Evolutionary conservation across 441 rosid genomes (phyloP).

Genomic region (Populus trichocarpa): DNA sequence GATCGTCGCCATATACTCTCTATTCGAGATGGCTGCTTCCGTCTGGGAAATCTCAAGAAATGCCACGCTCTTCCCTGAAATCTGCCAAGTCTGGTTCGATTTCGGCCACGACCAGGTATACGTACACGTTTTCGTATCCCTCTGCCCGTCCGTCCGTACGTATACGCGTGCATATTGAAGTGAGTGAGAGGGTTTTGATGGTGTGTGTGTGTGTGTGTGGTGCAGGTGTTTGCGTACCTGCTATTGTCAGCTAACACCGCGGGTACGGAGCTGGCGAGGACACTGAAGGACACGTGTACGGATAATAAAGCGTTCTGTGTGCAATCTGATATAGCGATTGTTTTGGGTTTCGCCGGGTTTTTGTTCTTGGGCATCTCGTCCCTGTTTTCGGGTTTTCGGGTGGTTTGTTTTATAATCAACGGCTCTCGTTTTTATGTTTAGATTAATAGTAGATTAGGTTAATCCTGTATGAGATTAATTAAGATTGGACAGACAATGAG

Average conservation of each 20-base stretch:
- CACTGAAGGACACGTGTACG: constrained; percentile 59
- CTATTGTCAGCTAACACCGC: constrained; percentile 78
- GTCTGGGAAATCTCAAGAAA: constrained; percentile 82
- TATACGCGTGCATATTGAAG: neutral
- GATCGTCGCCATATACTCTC: constrained; percentile 79
- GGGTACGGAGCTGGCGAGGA: constrained; percentile 63
- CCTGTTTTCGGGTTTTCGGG: constrained; percentile 81
- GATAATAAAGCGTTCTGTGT: constrained; percentile 56
- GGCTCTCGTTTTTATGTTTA: constrained; percentile 83
- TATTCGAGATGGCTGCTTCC: constrained; percentile 66
- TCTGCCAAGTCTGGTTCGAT: constrained; percentile 90
- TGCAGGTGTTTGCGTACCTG: constrained; percentile 80
- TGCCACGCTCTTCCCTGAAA: constrained; percentile 71
- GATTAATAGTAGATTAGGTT: neutral
- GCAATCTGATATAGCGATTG: constrained; percentile 73
- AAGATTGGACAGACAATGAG: neutral
- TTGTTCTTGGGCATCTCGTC: constrained; percentile 67
- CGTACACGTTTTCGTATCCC: neutral
- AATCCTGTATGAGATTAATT: neutral
- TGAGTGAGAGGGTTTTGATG: neutral
- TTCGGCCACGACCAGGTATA: constrained; percentile 90
- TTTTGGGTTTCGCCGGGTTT: constrained; percentile 80
- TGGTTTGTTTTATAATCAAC: constrained; percentile 69
- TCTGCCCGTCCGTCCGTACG: neutral
- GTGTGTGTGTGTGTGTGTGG: neutral